Percentiles rank a stretch among this genome's conserved stretches.
Evolutionary conservation across 306 rosid species (phyloP).

Genomic region (Vigna trinervia): DNA sequence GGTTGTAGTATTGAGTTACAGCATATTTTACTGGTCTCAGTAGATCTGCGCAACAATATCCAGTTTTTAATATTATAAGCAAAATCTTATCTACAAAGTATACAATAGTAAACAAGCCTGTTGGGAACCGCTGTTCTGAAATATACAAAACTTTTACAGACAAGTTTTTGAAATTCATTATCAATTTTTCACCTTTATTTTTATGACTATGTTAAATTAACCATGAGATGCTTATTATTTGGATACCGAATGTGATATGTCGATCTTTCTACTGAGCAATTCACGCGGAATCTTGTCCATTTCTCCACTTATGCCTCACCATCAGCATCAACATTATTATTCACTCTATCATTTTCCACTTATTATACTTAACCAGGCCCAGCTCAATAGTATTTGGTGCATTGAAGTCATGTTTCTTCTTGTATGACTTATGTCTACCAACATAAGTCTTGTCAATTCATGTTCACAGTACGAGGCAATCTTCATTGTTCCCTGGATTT

Average conservation of each 20-base stretch:
- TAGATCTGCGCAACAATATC: conserved; percentile 27
- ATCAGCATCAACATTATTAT: not conserved
- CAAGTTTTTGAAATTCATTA: not conserved
- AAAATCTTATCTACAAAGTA: conserved; percentile 10
- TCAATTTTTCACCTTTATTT: not conserved
- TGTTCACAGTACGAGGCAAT: not conserved
- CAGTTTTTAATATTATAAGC: conserved; percentile 22
- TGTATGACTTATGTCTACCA: not conserved
- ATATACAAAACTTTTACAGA: not conserved
- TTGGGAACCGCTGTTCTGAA: conserved; percentile 5
- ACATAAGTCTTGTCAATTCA: not conserved
- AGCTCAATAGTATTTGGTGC: not conserved
- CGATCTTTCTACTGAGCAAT: not conserved
- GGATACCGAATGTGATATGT: not conserved
- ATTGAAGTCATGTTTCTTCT: not conserved
- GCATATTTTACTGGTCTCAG: conserved; percentile 38
- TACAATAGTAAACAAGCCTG: conserved; percentile 27
- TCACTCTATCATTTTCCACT: not conserved
- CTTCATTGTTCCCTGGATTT: not conserved
- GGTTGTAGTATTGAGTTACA: conserved; percentile 37
- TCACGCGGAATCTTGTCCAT: not conserved
- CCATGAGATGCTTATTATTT: not conserved
- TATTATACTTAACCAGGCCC: not conserved
- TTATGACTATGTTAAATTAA: not conserved
- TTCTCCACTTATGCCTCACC: not conserved